Conservation (phyloP, 345 rosid genomes). For the Reutealis trisperma region DNA sequence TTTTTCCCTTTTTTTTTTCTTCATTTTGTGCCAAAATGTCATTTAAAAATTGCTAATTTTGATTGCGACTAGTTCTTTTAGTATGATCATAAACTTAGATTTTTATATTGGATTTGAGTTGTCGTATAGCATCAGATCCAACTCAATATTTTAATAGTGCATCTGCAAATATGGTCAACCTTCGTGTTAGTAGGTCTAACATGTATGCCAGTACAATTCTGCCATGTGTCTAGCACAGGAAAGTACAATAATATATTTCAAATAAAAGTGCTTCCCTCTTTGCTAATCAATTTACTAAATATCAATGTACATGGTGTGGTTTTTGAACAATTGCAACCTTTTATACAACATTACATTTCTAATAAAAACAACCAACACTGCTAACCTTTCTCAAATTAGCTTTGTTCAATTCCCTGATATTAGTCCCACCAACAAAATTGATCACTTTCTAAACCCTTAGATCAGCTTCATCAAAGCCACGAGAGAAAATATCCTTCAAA, state of each 20-base stretch:
- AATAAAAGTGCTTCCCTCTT: neutral
- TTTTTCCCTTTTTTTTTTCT: too few species aligned
- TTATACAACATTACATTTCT: neutral
- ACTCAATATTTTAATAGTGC: too few species aligned
- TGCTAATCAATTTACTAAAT: neutral
- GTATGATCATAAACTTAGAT: too few species aligned
- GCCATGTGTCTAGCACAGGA: too few species aligned
- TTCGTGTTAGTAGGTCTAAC: too few species aligned
- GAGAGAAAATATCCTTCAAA: neutral
- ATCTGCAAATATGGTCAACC: too few species aligned
- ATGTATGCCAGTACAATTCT: too few species aligned
- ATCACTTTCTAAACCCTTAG: neutral
- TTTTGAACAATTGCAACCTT: neutral
- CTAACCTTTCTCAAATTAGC: neutral
- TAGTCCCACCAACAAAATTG: slow-evolving; percentile 10
- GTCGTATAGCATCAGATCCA: too few species aligned
- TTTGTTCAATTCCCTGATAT: neutral
- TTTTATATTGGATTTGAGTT: too few species aligned
- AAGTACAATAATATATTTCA: neutral
- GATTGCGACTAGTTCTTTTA: too few species aligned
- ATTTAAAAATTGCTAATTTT: too few species aligned
- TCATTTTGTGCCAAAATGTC: too few species aligned
- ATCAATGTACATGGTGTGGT: slow-evolving; percentile 11
- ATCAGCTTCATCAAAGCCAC: neutral
- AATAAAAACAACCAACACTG: neutral